Percentiles rank a stretch among this genome's conserved stretches.
phyloP scores from a whole-genome alignment of 73 alveolate genomes.

The Blepharisma stoltei region DNA sequence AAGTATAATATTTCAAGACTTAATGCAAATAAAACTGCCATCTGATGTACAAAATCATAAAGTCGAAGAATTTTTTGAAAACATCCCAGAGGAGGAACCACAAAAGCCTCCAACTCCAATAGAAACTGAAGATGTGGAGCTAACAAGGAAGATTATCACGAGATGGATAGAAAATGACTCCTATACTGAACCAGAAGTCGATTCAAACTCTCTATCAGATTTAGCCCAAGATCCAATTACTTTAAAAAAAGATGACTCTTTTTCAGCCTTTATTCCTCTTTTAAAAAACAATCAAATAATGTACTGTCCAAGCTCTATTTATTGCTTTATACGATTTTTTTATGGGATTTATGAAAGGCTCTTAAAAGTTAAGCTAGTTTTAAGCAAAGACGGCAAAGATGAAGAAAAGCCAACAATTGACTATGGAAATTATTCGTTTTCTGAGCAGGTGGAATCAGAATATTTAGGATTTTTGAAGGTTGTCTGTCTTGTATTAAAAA shows the following conservation, averaged over 20 bases:
- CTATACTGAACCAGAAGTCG: constrained; percentile 9
- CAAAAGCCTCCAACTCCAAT: not conserved
- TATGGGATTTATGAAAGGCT: constrained; percentile 2
- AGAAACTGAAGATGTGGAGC: not conserved
- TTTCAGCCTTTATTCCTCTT: not conserved
- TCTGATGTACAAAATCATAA: not conserved
- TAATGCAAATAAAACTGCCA: constrained; percentile 6
- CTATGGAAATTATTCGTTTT: not conserved
- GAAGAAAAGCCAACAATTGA: not conserved
- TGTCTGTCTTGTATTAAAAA: not conserved
- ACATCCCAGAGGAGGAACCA: not conserved
- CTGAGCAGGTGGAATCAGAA: not conserved
- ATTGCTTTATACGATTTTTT: constrained; percentile 3
- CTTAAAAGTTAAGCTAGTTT: not conserved
- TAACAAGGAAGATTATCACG: not conserved
- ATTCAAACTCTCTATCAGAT: not conserved
- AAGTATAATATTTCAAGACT: constrained; percentile 4
- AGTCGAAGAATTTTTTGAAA: constrained; percentile 23
- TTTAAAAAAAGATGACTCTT: not conserved
- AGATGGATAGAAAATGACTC: not conserved
- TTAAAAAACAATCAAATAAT: not conserved
- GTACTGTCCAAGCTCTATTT: not conserved
- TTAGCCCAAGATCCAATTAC: not conserved
- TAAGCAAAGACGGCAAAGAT: not conserved
- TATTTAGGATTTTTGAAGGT: not conserved